These are phyloP conservation scores for Plenodomus lindquistii DNA, from an alignment of 2,329 filamentous ascomycete species.

Conservation along the genomic window DNA sequence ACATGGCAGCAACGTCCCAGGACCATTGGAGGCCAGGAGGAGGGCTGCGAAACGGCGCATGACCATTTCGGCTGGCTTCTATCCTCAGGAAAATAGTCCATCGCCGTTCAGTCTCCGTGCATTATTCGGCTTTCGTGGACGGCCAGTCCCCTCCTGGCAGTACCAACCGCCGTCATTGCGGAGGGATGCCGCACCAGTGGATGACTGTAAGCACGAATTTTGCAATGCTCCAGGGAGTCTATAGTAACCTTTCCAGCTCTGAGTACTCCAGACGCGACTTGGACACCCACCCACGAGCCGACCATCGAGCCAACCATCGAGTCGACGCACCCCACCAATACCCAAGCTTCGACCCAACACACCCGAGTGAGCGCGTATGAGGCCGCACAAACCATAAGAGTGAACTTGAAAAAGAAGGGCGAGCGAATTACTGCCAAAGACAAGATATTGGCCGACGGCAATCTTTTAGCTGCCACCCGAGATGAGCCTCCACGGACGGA, in stretches of 20 bases:
- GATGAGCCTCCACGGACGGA: background rate
- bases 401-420: background rate
- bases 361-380: background rate
- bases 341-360: background rate
- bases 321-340: background rate
- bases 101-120: constrained; percentile 32
- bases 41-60: constrained; percentile 61
- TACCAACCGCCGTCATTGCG: constrained; percentile 40
- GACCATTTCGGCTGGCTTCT: constrained; percentile 50
- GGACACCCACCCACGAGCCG: background rate
- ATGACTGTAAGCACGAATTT: constrained; percentile 19
- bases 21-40: constrained; percentile 64
- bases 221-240: background rate
- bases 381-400: background rate
- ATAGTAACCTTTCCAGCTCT: background rate
- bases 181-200: constrained; percentile 11
- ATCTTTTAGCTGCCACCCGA: background rate
- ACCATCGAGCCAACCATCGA: background rate
- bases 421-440: background rate
- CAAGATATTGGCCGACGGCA: background rate
- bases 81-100: constrained; percentile 27
- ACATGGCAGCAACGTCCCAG: constrained; percentile 64
- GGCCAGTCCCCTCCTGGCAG: constrained; percentile 32
- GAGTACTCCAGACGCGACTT: background rate
- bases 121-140: constrained; percentile 31